Conservation (phyloP, 1,284 basidiomycete species). For the Thecaphora frezii region DNA sequence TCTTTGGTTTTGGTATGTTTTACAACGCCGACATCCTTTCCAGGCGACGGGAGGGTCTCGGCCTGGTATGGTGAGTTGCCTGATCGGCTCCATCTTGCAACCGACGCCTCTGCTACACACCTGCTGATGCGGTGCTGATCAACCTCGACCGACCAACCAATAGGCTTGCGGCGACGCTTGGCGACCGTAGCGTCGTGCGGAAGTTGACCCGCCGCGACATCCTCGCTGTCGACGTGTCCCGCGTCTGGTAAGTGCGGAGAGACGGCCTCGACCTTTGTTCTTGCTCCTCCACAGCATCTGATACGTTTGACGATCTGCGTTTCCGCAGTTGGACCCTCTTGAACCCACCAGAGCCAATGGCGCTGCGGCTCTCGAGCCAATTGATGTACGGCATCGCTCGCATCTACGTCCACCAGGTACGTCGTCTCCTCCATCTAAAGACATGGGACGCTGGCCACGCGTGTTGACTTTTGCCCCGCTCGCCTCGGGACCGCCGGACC, state of each 20-base stretch:
- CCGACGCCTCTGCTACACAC: too few species aligned
- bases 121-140: too few species aligned
- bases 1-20: conserved; percentile 23
- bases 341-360: conserved; percentile 35
- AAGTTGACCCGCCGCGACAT: conserved; percentile 38
- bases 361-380: conserved; percentile 41
- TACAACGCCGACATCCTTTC: conserved; percentile 44
- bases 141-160: not conserved
- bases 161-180: conserved; percentile 46
- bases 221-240: conserved; percentile 20
- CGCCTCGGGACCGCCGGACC: not conserved
- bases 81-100: not conserved
- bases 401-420: conserved; percentile 35
- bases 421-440: not conserved
- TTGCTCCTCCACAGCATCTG: not conserved
- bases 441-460: not conserved
- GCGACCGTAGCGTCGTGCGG: conserved; percentile 21
- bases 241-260: conserved; percentile 17
- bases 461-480: not conserved
- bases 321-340: conserved; percentile 10
- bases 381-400: conserved; percentile 44
- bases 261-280: too few species aligned
- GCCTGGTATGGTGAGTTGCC: conserved; percentile 41
- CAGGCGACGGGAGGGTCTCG: conserved; percentile 32
- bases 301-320: not conserved